Evolutionary conservation across 352 stramenopile genomes (phyloP).

Genomic region (Globisporangium megalacanthum): DNA sequence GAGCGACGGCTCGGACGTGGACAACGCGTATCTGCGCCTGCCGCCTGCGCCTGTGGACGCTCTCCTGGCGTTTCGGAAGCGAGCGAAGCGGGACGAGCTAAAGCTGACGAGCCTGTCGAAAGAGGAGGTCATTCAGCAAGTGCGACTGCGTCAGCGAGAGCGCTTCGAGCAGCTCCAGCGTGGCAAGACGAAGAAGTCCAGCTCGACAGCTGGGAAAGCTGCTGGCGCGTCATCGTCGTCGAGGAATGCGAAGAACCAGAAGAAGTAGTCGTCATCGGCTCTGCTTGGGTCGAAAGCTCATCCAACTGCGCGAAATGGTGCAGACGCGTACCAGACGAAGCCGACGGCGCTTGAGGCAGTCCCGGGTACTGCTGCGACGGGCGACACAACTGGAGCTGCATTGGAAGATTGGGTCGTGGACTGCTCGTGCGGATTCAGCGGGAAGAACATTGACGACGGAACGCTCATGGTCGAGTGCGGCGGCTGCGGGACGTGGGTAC

Average conservation of each 20-base stretch:
- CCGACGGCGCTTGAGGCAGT: too few species aligned
- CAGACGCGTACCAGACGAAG: too few species aligned
- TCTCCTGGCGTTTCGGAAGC: slow-evolving; percentile 46
- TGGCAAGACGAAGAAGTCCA: slow-evolving; percentile 29
- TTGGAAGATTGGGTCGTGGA: slow-evolving; percentile 52
- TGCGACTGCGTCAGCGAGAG: slow-evolving; percentile 30
- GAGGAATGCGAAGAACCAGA: slow-evolving; percentile 23
- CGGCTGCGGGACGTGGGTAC: slow-evolving; percentile 33
- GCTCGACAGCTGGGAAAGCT: slow-evolving; percentile 6
- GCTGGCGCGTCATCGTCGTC: slow-evolving; percentile 11
- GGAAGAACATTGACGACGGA: slow-evolving; percentile 51
- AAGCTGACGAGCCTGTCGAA: slow-evolving; percentile 35
- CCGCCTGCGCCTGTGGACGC: slow-evolving; percentile 50
- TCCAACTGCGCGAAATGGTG: too few species aligned
- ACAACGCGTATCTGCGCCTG: slow-evolving; percentile 57
- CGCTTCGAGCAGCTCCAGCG: slow-evolving; percentile 25
- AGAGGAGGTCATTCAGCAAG: slow-evolving; percentile 31
- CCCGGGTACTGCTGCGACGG: too few species aligned
- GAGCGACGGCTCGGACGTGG: slow-evolving; percentile 50
- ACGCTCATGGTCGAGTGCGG: slow-evolving; percentile 62
- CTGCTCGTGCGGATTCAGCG: slow-evolving; percentile 50
- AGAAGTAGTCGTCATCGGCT: slow-evolving; percentile 12
- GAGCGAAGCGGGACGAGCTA: slow-evolving; percentile 47
- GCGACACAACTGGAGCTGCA: neutral
- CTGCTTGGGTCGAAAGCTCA: too few species aligned